Percentiles rank a stretch among this genome's conserved stretches.
These are phyloP conservation scores for Anthracocystis walkeri DNA, from an alignment of 1,284 basidiomycete genomes.

Conservation along the genomic window DNA sequence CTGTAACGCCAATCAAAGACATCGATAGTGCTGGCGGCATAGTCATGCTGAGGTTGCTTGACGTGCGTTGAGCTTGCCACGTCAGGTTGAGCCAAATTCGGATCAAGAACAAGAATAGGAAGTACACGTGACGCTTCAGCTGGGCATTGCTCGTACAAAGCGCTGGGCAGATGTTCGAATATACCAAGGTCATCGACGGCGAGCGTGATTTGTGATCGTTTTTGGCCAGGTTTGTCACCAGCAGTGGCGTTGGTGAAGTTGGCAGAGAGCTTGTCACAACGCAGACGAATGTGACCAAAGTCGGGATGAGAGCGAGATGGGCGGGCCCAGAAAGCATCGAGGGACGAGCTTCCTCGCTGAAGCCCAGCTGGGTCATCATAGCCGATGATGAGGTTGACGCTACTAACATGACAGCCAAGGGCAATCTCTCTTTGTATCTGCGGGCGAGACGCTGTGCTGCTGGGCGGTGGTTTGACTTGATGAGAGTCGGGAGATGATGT, in stretches of 20 bases:
- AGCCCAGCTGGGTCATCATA: slow-evolving; percentile 33
- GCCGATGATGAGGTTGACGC: slow-evolving; percentile 40
- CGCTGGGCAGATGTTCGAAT: slow-evolving; percentile 41
- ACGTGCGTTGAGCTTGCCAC: not conserved
- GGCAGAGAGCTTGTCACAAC: slow-evolving; percentile 28
- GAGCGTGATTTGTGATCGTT: slow-evolving; percentile 8
- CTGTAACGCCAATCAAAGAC: slow-evolving; percentile 48
- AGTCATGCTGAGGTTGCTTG: slow-evolving; percentile 20
- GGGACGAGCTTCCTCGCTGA: not conserved
- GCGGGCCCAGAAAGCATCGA: slow-evolving; percentile 48
- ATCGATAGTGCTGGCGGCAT: slow-evolving; percentile 42
- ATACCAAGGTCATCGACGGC: slow-evolving; percentile 31
- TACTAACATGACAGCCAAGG: slow-evolving; percentile 19
- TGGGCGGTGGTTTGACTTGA: not conserved
- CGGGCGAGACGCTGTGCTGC: not conserved
- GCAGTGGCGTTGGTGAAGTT: not conserved
- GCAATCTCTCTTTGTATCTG: slow-evolving; percentile 7
- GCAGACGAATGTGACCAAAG: slow-evolving; percentile 54
- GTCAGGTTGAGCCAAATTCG: slow-evolving; percentile 16
- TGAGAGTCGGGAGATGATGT: not conserved
- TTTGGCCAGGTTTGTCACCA: not conserved
- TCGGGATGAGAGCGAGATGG: slow-evolving; percentile 45
- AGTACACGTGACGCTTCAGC: slow-evolving; percentile 23
- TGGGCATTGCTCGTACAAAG: slow-evolving; percentile 19
- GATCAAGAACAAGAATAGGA: slow-evolving; percentile 47